A percentile compares a stretch with the other conserved stretches of the same genome.
These are phyloP conservation scores for Diaporthe batatas DNA, from an alignment of 2,329 filamentous ascomycete genomes.

Conservation along the genomic window DNA sequence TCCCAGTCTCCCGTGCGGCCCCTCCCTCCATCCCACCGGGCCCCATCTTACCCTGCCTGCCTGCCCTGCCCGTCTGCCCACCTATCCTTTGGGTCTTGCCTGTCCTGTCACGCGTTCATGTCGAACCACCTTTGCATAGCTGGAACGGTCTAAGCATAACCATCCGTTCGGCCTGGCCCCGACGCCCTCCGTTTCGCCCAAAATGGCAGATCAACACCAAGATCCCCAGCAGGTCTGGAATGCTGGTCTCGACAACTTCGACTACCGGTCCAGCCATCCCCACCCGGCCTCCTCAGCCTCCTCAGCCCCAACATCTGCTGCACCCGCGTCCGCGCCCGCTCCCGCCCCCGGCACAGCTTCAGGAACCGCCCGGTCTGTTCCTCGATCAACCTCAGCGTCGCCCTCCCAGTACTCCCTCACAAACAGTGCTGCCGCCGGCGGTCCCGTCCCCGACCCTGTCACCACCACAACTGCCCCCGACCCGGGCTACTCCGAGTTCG, in stretches of 20 bases:
- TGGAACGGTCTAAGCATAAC: conserved; percentile 48
- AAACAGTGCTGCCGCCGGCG: conserved; percentile 30
- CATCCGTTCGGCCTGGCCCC: conserved; percentile 27
- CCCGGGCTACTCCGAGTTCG: conserved; percentile 36
- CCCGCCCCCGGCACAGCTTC: conserved; percentile 38
- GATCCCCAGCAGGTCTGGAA: conserved; percentile 41
- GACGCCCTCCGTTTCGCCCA: conserved; percentile 40
- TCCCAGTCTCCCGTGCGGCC: conserved; percentile 18
- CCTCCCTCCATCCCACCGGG: conserved; percentile 14
- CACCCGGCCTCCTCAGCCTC: conserved; percentile 36
- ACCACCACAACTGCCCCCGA: conserved; percentile 38
- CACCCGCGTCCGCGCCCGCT: conserved; percentile 34
- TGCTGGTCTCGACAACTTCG: conserved; percentile 41
- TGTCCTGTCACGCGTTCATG: conserved; percentile 48
- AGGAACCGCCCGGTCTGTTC: conserved; percentile 16
- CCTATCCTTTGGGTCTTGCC: conserved; percentile 44
- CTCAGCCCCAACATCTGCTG: conserved; percentile 38
- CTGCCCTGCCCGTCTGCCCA: conserved; percentile 23
- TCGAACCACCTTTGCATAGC: conserved; percentile 53
- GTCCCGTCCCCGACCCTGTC: conserved; percentile 30
- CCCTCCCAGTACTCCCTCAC: conserved; percentile 32
- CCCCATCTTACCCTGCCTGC: conserved; percentile 39
- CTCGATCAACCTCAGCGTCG: conserved; percentile 34
- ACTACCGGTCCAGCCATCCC: conserved; percentile 39
- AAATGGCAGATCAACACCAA: conserved; percentile 51